These are phyloP conservation scores for Piper betle DNA, from an alignment of 164 flowering plant genomes.

Conservation along the genomic window DNA sequence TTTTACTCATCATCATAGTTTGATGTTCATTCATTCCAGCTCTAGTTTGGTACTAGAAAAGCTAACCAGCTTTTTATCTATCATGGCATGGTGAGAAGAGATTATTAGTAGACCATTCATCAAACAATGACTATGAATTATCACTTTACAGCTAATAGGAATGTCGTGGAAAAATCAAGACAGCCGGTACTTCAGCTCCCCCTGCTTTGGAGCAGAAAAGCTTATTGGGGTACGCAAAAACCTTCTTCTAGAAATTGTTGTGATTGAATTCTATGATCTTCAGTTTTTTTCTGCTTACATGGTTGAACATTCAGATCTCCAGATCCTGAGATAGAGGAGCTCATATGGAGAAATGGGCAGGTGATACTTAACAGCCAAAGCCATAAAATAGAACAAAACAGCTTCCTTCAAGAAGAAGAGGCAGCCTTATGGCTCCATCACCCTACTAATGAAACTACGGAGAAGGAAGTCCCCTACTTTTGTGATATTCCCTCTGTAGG, in stretches of 20 bases:
- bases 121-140: constrained; percentile 24
- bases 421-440: constrained; percentile 42
- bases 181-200: constrained; percentile 7
- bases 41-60: too few species aligned
- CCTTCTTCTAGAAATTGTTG: not conserved
- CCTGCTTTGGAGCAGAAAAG: constrained; percentile 23
- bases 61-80: not conserved
- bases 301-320: constrained; percentile 16
- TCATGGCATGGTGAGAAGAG: not conserved
- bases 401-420: constrained; percentile 35
- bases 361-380: constrained; percentile 50
- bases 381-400: constrained; percentile 19
- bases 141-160: constrained; percentile 36
- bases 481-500: constrained; percentile 23
- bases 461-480: constrained; percentile 39
- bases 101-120: constrained; percentile 1
- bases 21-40: too few species aligned
- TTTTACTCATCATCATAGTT: too few species aligned
- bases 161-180: constrained; percentile 17
- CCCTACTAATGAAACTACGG: constrained; percentile 27
- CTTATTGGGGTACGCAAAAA: constrained; percentile 25
- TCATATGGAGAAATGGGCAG: constrained; percentile 58
- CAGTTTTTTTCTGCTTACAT: not conserved
- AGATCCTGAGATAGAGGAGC: constrained; percentile 40
- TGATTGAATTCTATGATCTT: not conserved